Conservation (phyloP, 2,329 filamentous ascomycete genomes). For the Dactylonectria estremocensis region DNA sequence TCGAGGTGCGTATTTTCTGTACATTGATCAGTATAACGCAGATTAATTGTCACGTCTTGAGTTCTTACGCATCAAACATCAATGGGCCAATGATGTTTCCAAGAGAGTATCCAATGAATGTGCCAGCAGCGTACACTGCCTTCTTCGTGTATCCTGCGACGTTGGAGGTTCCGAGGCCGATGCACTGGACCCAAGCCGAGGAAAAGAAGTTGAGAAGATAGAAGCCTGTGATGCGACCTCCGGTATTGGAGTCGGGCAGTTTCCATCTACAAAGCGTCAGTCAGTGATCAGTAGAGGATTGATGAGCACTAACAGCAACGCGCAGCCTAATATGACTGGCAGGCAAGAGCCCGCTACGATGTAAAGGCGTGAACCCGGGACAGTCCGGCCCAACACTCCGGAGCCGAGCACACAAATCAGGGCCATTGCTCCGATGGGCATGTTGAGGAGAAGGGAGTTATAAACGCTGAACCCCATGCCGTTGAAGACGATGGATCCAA, state of each 20-base stretch:
- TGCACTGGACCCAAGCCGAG: constrained; percentile 49
- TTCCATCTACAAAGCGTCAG: constrained; percentile 39
- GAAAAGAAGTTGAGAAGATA: constrained; percentile 52
- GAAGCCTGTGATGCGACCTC: constrained; percentile 48
- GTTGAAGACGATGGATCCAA: constrained; percentile 53
- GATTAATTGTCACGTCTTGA: not conserved
- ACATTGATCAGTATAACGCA: not conserved
- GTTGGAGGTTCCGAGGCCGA: constrained; percentile 52
- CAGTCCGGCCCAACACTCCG: constrained; percentile 47
- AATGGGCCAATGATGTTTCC: constrained; percentile 54
- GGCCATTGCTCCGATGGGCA: constrained; percentile 51
- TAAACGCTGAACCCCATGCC: constrained; percentile 54
- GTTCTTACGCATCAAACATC: constrained; percentile 51
- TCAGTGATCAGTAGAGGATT: too few species aligned
- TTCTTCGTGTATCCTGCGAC: constrained; percentile 54
- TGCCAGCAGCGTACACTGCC: constrained; percentile 48
- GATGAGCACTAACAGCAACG: constrained; percentile 43
- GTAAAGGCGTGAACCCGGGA: constrained; percentile 46
- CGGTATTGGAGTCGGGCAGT: constrained; percentile 37
- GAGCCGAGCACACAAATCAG: constrained; percentile 50
- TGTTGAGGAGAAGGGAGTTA: constrained; percentile 52
- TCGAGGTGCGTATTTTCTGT: constrained; percentile 48
- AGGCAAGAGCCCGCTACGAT: constrained; percentile 46
- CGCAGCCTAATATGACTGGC: constrained; percentile 49
- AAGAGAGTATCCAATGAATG: constrained; percentile 53